These are phyloP conservation scores for Diaporthe citriasiana DNA, from an alignment of 2,329 filamentous ascomycete genomes.

Conservation along the genomic window DNA sequence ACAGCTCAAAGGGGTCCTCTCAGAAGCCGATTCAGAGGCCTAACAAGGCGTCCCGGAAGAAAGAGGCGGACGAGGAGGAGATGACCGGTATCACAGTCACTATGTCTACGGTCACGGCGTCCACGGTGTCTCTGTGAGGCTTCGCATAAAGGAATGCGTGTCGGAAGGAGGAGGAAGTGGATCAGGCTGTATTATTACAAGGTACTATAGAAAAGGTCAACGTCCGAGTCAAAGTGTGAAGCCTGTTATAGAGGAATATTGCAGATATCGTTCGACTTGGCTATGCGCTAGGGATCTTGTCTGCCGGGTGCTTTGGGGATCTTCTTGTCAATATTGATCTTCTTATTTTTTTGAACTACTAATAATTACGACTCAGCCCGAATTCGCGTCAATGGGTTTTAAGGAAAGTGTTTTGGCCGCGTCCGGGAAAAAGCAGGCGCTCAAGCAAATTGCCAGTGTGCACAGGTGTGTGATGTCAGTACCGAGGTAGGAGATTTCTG, in stretches of 20 bases:
- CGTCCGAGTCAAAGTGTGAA: no score
- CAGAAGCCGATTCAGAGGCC: background rate
- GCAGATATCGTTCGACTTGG: background rate
- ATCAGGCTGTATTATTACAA: background rate
- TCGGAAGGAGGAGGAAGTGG: background rate
- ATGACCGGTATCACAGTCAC: conserved; percentile 3
- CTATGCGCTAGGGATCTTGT: background rate
- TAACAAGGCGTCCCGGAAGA: background rate
- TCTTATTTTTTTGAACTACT: background rate
- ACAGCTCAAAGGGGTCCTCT: conserved; percentile 18
- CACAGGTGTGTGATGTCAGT: background rate
- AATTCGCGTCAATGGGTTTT: background rate
- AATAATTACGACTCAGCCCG: background rate
- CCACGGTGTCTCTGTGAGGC: background rate
- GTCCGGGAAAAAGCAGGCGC: background rate
- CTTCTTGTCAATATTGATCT: background rate
- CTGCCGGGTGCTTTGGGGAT: background rate
- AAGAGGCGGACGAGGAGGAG: background rate
- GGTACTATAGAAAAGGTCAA: background rate
- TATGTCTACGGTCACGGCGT: background rate
- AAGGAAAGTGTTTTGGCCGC: background rate
- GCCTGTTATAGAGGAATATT: background rate
- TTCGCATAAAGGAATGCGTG: no score
- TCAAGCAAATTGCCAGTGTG: background rate
- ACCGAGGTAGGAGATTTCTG: background rate